Evolutionary conservation across 192 early-diverging fungal genomes (phyloP), one percentile per base, ranked within the genome.

Genomic region (Spinellus fusiger): DNA sequence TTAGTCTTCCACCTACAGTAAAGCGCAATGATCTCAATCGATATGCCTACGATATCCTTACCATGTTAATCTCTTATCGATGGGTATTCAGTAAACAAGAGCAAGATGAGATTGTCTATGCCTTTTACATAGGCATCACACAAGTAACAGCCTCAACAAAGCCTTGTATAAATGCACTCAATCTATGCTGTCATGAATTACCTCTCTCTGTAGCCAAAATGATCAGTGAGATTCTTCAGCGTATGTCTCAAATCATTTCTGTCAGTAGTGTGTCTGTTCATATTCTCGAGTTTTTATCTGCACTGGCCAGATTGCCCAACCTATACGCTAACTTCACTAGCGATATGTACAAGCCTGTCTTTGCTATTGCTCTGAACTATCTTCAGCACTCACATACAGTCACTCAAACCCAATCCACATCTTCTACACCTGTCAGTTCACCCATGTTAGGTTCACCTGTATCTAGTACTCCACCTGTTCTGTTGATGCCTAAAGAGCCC

Each of bases 281-380:
- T 59, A 89, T 94, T 63, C 74, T 99, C 25, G 93, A 96, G 73
- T 97, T 96, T 75, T 76, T 96, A 25, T 90, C 89, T n/a, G 83
- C 86, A 0, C 73, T 99, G 5, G 93, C 93, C 9, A 83, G 89
- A 16, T 68, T 90, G 16, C 92, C 88, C 18, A 73, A 74, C 23
- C 70, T 99, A 3, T 88, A 88, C 64, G 78, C 84, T 6, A 93
- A 93, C 68, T 87, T 96, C 44, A 88, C 82, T 0, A 84, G 84
- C 20, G 67, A 73, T 16, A 91, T 95, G 56, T 93, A 91, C 62
- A 90, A 88, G 64, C 76, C 83, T 29, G 82, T 99, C 16, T 97
- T 98, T 83, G 89, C 85, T 1, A 93, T 98, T 61, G 92, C 94
- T 0, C 71, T 95, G 28, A 87, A 91, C 52, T 94, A 96, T 69